phyloP scores from a whole-genome alignment of 2,329 filamentous ascomycete species.

The Chrysoporthe puriensis region DNA sequence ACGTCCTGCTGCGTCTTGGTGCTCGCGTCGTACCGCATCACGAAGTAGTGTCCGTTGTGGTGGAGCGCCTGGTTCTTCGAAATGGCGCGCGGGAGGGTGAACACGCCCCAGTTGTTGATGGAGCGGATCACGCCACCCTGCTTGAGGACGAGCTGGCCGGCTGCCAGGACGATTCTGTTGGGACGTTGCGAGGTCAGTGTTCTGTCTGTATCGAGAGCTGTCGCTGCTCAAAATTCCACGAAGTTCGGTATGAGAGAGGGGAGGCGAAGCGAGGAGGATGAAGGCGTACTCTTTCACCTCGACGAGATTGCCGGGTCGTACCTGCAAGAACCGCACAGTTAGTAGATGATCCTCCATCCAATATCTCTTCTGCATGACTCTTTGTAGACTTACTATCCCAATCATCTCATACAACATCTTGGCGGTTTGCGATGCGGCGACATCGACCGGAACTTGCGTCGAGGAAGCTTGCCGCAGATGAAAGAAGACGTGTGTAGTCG shows the following conservation, averaged over 20 bases:
- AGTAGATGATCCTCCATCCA: background rate
- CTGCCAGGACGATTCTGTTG: constrained; percentile 80
- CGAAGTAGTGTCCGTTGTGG: constrained; percentile 91
- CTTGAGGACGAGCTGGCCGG: constrained; percentile 80
- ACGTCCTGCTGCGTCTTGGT: constrained; percentile 74
- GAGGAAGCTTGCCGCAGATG: background rate
- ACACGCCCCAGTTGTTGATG: constrained; percentile 93
- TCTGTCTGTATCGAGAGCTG: background rate
- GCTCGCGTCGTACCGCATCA: constrained; percentile 91
- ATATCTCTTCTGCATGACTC: too few relatives aligned
- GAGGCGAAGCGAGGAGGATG: constrained; percentile 26
- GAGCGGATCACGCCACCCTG: constrained; percentile 89
- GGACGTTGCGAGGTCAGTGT: background rate
- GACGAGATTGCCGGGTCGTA: constrained; percentile 84
- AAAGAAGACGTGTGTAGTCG: background rate
- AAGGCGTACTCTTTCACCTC: constrained; percentile 89
- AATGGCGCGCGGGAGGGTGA: constrained; percentile 78
- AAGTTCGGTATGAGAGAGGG: background rate
- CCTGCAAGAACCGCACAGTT: constrained; percentile 54
- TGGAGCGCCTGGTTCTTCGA: constrained; percentile 83
- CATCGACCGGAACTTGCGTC: constrained; percentile 14
- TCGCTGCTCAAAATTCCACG: background rate
- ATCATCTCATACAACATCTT: constrained; percentile 97
- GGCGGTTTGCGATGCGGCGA: constrained; percentile 30
- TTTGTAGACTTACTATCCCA: constrained; percentile 73